These are phyloP conservation scores for Trichoderma sp. DNA, from an alignment of 2,329 filamentous ascomycete species.

Conservation along the genomic window DNA sequence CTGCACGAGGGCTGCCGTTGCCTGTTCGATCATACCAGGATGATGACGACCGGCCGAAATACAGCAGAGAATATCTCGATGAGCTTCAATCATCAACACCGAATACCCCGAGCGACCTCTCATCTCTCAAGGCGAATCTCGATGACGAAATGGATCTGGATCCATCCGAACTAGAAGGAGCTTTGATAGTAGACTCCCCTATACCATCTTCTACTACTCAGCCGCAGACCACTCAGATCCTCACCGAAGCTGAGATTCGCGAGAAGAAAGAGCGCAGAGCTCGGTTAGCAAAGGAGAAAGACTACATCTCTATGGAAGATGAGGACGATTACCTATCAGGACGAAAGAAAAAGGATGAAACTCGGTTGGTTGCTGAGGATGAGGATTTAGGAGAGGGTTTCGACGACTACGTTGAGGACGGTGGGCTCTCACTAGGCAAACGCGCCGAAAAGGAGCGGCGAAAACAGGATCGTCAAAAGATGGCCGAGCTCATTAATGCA, in stretches of 20 bases:
- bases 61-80: constrained; percentile 82
- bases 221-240: constrained; percentile 53
- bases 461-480: constrained; percentile 67
- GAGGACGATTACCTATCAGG: constrained; percentile 44
- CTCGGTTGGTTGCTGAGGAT: constrained; percentile 77
- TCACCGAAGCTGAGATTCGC: constrained; percentile 79
- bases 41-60: constrained; percentile 71
- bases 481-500: constrained; percentile 77
- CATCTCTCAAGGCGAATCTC: constrained; percentile 43
- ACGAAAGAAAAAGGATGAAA: constrained; percentile 62
- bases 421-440: constrained; percentile 71
- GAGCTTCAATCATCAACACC: constrained; percentile 85
- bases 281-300: constrained; percentile 69
- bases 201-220: constrained; percentile 32
- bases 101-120: constrained; percentile 69
- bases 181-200: constrained; percentile 58
- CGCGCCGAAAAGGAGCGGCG: constrained; percentile 74
- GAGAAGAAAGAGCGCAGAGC: constrained; percentile 88
- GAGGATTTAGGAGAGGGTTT: constrained; percentile 93
- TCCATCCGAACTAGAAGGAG: constrained; percentile 60
- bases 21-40: constrained; percentile 48
- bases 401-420: constrained; percentile 86
- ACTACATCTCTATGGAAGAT: constrained; percentile 64
- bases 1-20: constrained; percentile 52
- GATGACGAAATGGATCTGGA: constrained; percentile 56